Percentiles rank a stretch among this genome's conserved stretches.
These are phyloP conservation scores for Cercospora canescens DNA, from an alignment of 2,329 filamentous ascomycete genomes.

Conservation along the genomic window DNA sequence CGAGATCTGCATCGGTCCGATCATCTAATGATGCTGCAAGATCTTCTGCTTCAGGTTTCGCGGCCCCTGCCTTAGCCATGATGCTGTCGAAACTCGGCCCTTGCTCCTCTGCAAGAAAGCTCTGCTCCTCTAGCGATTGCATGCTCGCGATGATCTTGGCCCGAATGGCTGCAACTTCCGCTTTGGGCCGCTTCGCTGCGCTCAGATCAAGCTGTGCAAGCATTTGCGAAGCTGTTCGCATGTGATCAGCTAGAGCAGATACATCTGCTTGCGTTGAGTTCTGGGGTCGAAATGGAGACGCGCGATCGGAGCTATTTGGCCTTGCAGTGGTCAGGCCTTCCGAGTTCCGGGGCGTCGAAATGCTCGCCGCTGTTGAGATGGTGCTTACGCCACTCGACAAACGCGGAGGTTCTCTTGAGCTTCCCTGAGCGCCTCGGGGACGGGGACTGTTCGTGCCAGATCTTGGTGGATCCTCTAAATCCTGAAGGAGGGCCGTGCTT, in stretches of 20 bases:
- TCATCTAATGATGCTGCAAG: constrained; percentile 38
- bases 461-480: constrained; percentile 52
- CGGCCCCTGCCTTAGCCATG: constrained; percentile 69
- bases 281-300: constrained; percentile 52
- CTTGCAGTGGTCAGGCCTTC: constrained; percentile 57
- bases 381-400: constrained; percentile 64
- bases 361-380: constrained; percentile 59
- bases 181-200: constrained; percentile 74
- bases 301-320: constrained; percentile 68
- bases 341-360: constrained; percentile 68
- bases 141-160: constrained; percentile 88
- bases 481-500: constrained; percentile 68
- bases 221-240: constrained; percentile 87
- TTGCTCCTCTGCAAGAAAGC: constrained; percentile 73
- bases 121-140: constrained; percentile 84
- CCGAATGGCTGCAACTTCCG: constrained; percentile 79
- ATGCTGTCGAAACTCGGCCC: constrained; percentile 79
- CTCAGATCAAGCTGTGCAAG: constrained; percentile 79
- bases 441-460: constrained; percentile 30
- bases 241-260: constrained; percentile 79
- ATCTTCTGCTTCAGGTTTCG: constrained; percentile 52
- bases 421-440: constrained; percentile 16
- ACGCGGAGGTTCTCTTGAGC: constrained; percentile 47
- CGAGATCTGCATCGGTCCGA: constrained; percentile 43
- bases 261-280: constrained; percentile 74